Conservation (phyloP, 331 rosid genomes). For the Phaseolus coccineus region DNA sequence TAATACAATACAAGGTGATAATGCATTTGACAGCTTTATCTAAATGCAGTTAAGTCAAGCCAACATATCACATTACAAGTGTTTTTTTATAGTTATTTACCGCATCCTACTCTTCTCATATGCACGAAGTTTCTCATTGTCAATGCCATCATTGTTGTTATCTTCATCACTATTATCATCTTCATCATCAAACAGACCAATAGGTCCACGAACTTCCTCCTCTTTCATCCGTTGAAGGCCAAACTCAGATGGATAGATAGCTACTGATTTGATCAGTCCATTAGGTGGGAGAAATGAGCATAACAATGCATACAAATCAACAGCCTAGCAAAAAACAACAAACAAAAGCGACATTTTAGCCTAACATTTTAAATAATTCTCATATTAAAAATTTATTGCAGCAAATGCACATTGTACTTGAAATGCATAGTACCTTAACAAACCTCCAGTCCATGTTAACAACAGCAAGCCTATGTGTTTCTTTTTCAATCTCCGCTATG, state of each 20-base stretch:
- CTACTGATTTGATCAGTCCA: constrained; percentile 76
- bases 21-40: constrained; percentile 19
- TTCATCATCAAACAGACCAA: constrained; percentile 71
- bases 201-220: constrained; percentile 88
- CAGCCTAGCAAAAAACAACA: constrained; percentile 61
- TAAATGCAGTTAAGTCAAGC: constrained; percentile 1
- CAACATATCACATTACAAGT: constrained; percentile 11
- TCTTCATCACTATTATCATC: constrained; percentile 52
- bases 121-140: constrained; percentile 76
- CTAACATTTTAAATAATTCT: constrained; percentile 2
- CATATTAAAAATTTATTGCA: not conserved
- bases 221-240: constrained; percentile 90
- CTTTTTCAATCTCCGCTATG: constrained; percentile 67
- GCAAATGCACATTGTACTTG: not conserved
- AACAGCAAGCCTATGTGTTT: constrained; percentile 82
- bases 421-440: constrained; percentile 63
- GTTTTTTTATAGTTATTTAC: constrained; percentile 46
- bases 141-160: constrained; percentile 48
- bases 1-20: constrained; percentile 29
- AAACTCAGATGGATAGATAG: constrained; percentile 90
- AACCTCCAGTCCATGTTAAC: constrained; percentile 94
- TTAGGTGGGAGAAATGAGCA: constrained; percentile 73
- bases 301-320: constrained; percentile 72
- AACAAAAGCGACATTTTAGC: constrained; percentile 1
- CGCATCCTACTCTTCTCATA: constrained; percentile 84